Percentiles rank a stretch among this genome's conserved stretches.
Evolutionary conservation across 768 basidiomycete genomes (phyloP).

Genomic region (Amanita rimosa): DNA sequence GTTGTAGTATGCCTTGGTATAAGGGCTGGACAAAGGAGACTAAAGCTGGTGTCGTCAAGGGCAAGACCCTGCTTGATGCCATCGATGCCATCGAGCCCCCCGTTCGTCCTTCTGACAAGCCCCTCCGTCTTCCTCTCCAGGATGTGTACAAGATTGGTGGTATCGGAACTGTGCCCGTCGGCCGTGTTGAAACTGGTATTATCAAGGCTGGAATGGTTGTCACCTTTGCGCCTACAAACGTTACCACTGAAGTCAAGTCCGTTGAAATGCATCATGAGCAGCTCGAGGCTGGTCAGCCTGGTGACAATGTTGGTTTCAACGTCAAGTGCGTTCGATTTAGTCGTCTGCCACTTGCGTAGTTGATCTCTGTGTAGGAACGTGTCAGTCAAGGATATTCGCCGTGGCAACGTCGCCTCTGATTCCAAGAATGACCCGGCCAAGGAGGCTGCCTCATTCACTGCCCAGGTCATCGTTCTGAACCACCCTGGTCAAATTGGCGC

Average conservation of each 20-base stretch:
- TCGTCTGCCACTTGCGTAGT: not conserved
- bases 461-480: constrained; percentile 99
- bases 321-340: constrained; percentile 56
- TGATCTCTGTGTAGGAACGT: constrained; percentile 65
- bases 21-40: constrained; percentile 99
- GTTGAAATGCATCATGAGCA: constrained; percentile 99
- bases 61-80: constrained; percentile 98
- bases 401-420: constrained; percentile 99
- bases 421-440: constrained; percentile 99
- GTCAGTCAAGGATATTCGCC: constrained; percentile 99
- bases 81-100: constrained; percentile 99
- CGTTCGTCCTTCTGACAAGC: constrained; percentile 94
- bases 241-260: constrained; percentile 99
- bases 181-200: constrained; percentile 99
- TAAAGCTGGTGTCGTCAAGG: constrained; percentile 89
- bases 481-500: constrained; percentile 99
- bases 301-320: constrained; percentile 99
- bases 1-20: constrained; percentile 91
- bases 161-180: constrained; percentile 99
- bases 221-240: constrained; percentile 91
- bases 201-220: constrained; percentile 99
- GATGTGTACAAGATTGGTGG: constrained; percentile 99
- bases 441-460: constrained; percentile 98
- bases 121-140: constrained; percentile 99
- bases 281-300: constrained; percentile 87